Percentiles rank a stretch among this genome's conserved stretches.
Evolutionary conservation across 805 yeast genomes (phyloP).

Genomic region (Yamadazyma paraphyllophila): DNA sequence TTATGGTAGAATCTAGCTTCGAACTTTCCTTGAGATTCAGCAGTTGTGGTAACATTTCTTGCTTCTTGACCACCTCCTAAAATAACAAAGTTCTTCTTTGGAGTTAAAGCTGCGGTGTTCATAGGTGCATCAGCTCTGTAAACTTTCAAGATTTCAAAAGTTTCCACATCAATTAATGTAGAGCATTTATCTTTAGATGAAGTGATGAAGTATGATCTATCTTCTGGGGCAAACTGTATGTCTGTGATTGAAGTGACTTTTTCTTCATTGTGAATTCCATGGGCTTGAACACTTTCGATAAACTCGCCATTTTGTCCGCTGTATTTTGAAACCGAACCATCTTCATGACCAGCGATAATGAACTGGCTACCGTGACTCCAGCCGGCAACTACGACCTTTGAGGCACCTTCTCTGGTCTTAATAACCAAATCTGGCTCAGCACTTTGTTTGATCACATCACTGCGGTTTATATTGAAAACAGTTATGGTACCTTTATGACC

Average conservation of each 20-base stretch:
- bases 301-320: slow-evolving; percentile 75
- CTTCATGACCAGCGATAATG: slow-evolving; percentile 83
- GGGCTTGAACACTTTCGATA: slow-evolving; percentile 57
- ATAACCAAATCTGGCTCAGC: slow-evolving; percentile 60
- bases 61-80: slow-evolving; percentile 99
- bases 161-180: slow-evolving; percentile 71
- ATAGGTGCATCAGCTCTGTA: slow-evolving; percentile 89
- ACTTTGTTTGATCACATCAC: slow-evolving; percentile 30
- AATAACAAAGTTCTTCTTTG: slow-evolving; percentile 85
- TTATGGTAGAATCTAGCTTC: slow-evolving; percentile 96
- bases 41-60: slow-evolving; percentile 95
- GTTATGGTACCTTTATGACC: slow-evolving; percentile 77
- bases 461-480: slow-evolving; percentile 55
- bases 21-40: slow-evolving; percentile 90
- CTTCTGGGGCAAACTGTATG: slow-evolving; percentile 78
- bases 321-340: slow-evolving; percentile 80
- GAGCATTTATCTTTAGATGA: slow-evolving; percentile 91
- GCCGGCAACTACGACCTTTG: slow-evolving; percentile 76
- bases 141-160: slow-evolving; percentile 66
- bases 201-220: slow-evolving; percentile 85
- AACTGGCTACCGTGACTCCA: slow-evolving; percentile 77
- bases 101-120: slow-evolving; percentile 93
- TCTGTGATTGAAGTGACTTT: slow-evolving; percentile 61
- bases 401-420: slow-evolving; percentile 53
- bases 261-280: slow-evolving; percentile 60